Evolutionary conservation across 768 basidiomycete genomes (phyloP).

Genomic region (Leccinum barrowsii): DNA sequence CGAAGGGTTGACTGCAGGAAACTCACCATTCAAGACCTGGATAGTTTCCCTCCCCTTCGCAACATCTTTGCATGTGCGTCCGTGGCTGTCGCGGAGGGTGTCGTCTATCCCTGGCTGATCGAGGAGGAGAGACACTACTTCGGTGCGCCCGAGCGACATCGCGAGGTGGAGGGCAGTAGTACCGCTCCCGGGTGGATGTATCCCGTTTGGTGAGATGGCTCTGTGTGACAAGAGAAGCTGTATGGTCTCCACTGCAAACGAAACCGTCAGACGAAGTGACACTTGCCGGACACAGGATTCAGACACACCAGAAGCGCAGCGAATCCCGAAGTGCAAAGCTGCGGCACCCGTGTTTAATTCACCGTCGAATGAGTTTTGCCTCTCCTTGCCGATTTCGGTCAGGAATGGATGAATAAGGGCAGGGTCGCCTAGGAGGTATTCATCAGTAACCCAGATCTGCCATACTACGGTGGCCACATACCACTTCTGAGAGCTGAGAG

Average conservation of each 20-base stretch:
- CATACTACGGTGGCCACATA: slow-evolving; percentile 24
- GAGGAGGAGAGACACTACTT: slow-evolving; percentile 71
- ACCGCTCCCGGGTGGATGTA: slow-evolving; percentile 70
- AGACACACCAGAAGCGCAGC: slow-evolving; percentile 67
- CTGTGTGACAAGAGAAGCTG: slow-evolving; percentile 65
- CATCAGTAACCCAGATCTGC: not conserved
- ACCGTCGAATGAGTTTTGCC: slow-evolving; percentile 44
- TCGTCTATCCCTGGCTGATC: slow-evolving; percentile 83
- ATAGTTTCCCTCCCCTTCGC: slow-evolving; percentile 66
- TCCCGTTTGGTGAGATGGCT: slow-evolving; percentile 74
- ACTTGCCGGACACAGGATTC: not conserved
- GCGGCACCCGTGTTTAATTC: slow-evolving; percentile 67
- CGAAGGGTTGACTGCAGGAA: not conserved
- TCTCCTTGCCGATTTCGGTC: slow-evolving; percentile 69
- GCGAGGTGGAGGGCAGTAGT: slow-evolving; percentile 72
- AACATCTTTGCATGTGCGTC: slow-evolving; percentile 67
- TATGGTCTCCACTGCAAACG: slow-evolving; percentile 56
- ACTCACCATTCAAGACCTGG: slow-evolving; percentile 65
- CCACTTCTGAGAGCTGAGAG: slow-evolving; percentile 61
- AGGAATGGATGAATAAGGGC: slow-evolving; percentile 79
- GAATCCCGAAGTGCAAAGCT: slow-evolving; percentile 77
- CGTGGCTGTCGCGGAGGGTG: slow-evolving; percentile 61
- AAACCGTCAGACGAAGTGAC: slow-evolving; percentile 2
- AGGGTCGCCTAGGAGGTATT: slow-evolving; percentile 55
- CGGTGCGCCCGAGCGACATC: slow-evolving; percentile 66